phyloP scores from a whole-genome alignment of 2,329 filamentous ascomycete species.

The Graphilbum sp. region DNA sequence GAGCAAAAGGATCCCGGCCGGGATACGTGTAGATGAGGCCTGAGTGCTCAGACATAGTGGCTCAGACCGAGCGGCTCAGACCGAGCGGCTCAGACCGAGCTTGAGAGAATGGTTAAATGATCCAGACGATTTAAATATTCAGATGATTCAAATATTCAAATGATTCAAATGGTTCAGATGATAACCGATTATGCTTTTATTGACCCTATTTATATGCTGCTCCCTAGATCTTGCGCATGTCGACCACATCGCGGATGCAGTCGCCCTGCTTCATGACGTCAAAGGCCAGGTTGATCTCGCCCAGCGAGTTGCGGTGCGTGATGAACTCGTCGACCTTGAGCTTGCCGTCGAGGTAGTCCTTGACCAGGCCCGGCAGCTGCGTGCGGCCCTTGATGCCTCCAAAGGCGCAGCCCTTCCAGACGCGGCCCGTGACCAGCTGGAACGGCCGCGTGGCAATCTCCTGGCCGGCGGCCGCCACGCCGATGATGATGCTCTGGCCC shows the following conservation, averaged over 20 bases:
- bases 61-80: too few species aligned
- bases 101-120: too few species aligned
- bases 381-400: constrained; percentile 95
- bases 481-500: constrained; percentile 96
- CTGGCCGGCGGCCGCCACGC: constrained; percentile 88
- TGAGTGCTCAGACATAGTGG: too few species aligned
- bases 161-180: too few species aligned
- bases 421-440: constrained; percentile 93
- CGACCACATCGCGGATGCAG: constrained; percentile 89
- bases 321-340: constrained; percentile 99
- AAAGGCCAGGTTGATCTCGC: constrained; percentile 74
- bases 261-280: constrained; percentile 90
- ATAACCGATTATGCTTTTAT: too few species aligned
- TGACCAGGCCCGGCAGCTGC: constrained; percentile 73
- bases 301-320: constrained; percentile 75
- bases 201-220: too few species aligned
- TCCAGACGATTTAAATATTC: too few species aligned
- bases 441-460: constrained; percentile 87
- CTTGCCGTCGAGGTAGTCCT: constrained; percentile 75
- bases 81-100: too few species aligned
- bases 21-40: too few species aligned
- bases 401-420: constrained; percentile 97
- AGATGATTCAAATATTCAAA: too few species aligned
- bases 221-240: constrained; percentile 28
- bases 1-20: too few species aligned